A percentile compares a stretch with the other conserved stretches of the same genome.
These are phyloP conservation scores for Medicago truncatula DNA, from an alignment of 306 rosid species.

Conservation along the genomic window DNA sequence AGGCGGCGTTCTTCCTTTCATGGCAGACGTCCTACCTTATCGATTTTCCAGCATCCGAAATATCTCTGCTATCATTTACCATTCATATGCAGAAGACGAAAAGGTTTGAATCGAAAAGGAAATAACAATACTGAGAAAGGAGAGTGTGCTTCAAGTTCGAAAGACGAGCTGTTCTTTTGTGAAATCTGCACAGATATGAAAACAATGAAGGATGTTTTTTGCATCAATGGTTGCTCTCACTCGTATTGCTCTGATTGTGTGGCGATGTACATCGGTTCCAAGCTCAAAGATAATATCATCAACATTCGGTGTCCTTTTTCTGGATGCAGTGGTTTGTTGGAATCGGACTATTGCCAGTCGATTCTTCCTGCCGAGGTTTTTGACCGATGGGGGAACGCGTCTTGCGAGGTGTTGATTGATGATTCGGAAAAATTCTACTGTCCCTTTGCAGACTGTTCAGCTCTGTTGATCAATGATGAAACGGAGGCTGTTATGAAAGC, in stretches of 20 bases:
- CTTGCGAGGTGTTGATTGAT: slow-evolving; percentile 40
- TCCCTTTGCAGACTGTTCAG: slow-evolving; percentile 51
- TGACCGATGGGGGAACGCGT: slow-evolving; percentile 49
- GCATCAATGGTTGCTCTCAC: background rate
- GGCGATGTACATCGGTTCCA: background rate
- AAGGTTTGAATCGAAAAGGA: too few relatives aligned
- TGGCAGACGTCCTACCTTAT: too few relatives aligned
- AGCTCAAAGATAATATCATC: background rate
- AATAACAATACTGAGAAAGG: too few relatives aligned
- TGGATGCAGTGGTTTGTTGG: slow-evolving; percentile 40
- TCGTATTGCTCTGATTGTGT: background rate
- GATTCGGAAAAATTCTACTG: slow-evolving; percentile 43
- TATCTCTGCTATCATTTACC: too few relatives aligned
- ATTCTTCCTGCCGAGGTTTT: slow-evolving; percentile 31
- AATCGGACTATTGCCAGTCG: slow-evolving; percentile 26
- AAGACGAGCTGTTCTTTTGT: too few relatives aligned
- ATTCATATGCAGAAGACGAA: too few relatives aligned
- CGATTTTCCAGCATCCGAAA: too few relatives aligned
- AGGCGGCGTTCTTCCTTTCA: too few relatives aligned
- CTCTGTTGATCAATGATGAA: slow-evolving; percentile 40
- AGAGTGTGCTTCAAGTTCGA: too few relatives aligned
- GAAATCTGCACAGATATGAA: slow-evolving; percentile 39
- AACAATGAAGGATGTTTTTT: background rate
- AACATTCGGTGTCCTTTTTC: slow-evolving; percentile 44
- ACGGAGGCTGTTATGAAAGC: slow-evolving; percentile 14